Evolutionary conservation across 768 basidiomycete genomes (phyloP), one percentile per base, ranked within the genome.

Genomic region (Termitomyces sp.): DNA sequence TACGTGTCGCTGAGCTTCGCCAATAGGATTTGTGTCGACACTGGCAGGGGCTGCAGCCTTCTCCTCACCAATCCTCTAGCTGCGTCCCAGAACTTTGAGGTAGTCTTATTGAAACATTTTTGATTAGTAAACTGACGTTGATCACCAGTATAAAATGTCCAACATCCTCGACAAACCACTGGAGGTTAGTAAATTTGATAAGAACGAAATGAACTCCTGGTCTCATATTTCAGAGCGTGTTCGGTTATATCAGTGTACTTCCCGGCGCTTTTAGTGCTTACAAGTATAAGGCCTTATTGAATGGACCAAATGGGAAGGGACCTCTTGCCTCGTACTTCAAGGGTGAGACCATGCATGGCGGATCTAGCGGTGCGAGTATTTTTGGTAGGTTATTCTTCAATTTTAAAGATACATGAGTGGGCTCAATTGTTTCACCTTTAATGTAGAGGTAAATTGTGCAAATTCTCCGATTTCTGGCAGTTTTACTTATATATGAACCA

Each of bases 21-120:
- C 56, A 38, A 26, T 52, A 89, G 87, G 64, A 92, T 92, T 53
- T 91, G 89, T 61, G 90, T 92, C 50, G 90, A 92, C 64, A 83
- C 82, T 17, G 90, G 91, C 28, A 80, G 79, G 62, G 87, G 78
- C 14, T 93, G 91, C 62, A 75, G 80, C 15, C 76, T 90, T 15
- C 75, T 91, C 19, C 77, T 91, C 38, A 82, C 73, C 10, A 91
- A 86, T 62, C 89, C 90, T 45, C 74, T 91, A 28, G 89, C 92
- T 14, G 95, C 95, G 4, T 95, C 94, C 0, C 95, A 97, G 76
- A 97, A 98, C 70, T 98, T 96, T 60, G 92, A 95, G 78, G 85
- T 84, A 64, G 61, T 50, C 41, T 31, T 21, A 38, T 14, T n/a
- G 10, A 30, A 19, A 33, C 3, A 47, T 14, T 33, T 15, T 15